Evolutionary conservation across 1,284 basidiomycete species (phyloP).

Genomic region (Ceratobasidium theobromae): DNA sequence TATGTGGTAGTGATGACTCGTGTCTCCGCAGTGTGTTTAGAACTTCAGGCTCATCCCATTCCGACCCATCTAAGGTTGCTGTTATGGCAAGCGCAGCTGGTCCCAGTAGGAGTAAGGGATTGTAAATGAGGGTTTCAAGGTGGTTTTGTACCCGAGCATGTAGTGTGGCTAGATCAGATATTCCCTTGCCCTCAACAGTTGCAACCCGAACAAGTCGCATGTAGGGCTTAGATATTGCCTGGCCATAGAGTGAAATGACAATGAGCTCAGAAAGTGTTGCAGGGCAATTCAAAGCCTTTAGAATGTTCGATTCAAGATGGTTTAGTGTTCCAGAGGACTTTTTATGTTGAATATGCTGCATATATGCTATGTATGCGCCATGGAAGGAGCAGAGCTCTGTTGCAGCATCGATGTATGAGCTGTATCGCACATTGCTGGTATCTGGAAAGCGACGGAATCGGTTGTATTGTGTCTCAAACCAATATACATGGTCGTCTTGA

Average conservation of each 20-base stretch:
- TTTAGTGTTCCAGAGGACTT: constrained; percentile 40
- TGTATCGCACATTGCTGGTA: constrained; percentile 19
- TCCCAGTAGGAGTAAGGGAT: constrained; percentile 41
- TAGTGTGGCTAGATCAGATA: constrained; percentile 10
- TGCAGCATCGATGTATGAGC: constrained; percentile 24
- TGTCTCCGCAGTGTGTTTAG: too few species aligned
- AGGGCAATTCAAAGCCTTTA: constrained; percentile 40
- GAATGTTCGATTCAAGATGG: constrained; percentile 43
- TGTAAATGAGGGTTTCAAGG: constrained; percentile 39
- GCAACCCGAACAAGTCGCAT: constrained; percentile 39
- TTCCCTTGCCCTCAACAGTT: constrained; percentile 11
- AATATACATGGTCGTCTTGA: constrained; percentile 39
- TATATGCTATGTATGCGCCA: constrained; percentile 2
- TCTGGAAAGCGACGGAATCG: constrained; percentile 9
- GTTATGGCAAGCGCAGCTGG: constrained; percentile 33
- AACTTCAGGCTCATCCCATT: constrained; percentile 38
- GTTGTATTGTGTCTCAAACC: constrained; percentile 34
- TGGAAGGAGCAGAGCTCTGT: constrained; percentile 1
- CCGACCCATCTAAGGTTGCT: constrained; percentile 39
- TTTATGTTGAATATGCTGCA: constrained; percentile 1
- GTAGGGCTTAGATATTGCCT: constrained; percentile 43
- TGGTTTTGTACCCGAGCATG: constrained; percentile 27
- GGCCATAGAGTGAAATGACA: constrained; percentile 42
- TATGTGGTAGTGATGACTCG: constrained; percentile 40
- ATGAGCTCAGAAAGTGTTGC: constrained; percentile 45